Evolutionary conservation across 345 rosid species (phyloP), one percentile per base, ranked within the genome.

Genomic region (Bruguiera sexangula): DNA sequence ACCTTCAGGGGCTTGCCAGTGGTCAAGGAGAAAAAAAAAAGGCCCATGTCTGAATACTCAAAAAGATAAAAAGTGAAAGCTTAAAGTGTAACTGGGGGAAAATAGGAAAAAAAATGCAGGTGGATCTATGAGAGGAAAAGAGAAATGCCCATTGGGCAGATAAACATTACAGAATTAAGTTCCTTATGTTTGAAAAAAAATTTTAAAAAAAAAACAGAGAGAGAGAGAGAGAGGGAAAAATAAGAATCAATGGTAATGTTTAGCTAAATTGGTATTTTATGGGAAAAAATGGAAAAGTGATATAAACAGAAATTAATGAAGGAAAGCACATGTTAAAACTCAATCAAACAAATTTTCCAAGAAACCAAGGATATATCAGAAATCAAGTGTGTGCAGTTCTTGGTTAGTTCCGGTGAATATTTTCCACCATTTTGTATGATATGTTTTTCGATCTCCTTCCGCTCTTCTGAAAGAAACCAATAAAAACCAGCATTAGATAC

Each of bases 341-440:
- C 60, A 56, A 22, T 24, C 30, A 56, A 18, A 65, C 22, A 46
- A 2, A 29, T 31, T 24, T 29, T 69, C 63, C 34, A 66, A 57
- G 26, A 53, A 43, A 19, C 27, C 73, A 83, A 86, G 96, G 97
- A 92, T 95, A 95, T 95, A 75, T 95, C 89, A 65, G 92, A 84
- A 73, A 92, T 87, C 84, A 95, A 83, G 84, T 95, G 97, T 66
- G 99, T 92, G 82, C 97, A 92, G 24, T 72, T 82, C 86, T 75
- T 90, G 71, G 89, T 90, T 71, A 95, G 80, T 74, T 90, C 97
- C 54, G 84, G 86, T 70, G 93, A 90, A 81, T 92, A 92, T 65
- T 76, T 87, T 69, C 99, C 99, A 77, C 92, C 99, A 85, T 88
- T 80, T 76, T 86, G 84, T 72, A 72, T 63, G 70, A 86, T 78